Evolutionary conservation across 2,329 filamentous ascomycete genomes (phyloP).

Genomic region (Neophaeococcomyces aloes): DNA sequence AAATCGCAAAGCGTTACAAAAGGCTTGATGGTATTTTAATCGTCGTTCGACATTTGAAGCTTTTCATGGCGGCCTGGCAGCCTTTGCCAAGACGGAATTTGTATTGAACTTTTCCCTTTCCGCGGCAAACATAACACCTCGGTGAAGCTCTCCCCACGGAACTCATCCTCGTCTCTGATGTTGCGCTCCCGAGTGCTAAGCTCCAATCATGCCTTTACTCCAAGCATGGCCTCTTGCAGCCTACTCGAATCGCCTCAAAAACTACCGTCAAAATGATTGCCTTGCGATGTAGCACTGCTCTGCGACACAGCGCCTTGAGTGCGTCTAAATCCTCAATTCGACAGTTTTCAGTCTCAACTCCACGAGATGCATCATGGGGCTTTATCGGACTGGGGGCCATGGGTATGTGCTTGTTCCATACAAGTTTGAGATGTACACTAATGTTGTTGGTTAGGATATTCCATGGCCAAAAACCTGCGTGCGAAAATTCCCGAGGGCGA

Average conservation of each 20-base stretch:
- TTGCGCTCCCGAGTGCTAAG: background rate
- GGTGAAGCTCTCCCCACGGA: no score
- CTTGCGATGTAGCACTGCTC: constrained; percentile 1
- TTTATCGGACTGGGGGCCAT: constrained; percentile 53
- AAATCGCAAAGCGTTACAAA: no score
- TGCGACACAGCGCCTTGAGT: constrained; percentile 4
- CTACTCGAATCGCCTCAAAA: background rate
- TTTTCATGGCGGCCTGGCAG: no score
- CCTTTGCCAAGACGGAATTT: no score
- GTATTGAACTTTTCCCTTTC: no score
- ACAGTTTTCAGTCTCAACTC: constrained; percentile 39
- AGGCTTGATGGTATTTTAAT: no score
- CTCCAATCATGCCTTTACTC: background rate
- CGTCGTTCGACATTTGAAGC: no score
- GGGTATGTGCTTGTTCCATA: constrained; percentile 35
- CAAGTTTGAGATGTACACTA: constrained; percentile 2
- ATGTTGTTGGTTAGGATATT: constrained; percentile 44
- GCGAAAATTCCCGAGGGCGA: constrained; percentile 55
- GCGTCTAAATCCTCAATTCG: background rate
- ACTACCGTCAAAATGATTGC: background rate
- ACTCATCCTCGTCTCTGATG: no score
- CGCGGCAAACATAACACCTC: no score
- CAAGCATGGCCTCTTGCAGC: constrained; percentile 2
- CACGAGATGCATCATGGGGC: constrained; percentile 43
- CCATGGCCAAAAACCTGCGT: constrained; percentile 62